Evolutionary conservation across 345 rosid species (phyloP), one percentile per base, ranked within the genome.

Genomic region (Melaleuca quinquenervia): DNA sequence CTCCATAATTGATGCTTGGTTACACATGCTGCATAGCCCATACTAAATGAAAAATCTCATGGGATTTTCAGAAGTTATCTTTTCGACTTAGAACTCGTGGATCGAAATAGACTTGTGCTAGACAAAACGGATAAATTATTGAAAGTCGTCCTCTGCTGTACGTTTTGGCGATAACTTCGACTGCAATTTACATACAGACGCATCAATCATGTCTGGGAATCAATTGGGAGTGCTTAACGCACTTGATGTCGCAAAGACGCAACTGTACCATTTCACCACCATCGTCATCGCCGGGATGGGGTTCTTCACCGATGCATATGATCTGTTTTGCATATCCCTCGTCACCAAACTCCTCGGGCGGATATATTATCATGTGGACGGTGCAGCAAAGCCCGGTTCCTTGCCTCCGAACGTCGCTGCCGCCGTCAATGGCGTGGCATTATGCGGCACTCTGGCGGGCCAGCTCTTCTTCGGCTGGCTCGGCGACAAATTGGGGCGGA

Each of bases 391-490:
- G 29, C 97, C 98, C 12, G 95, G 96, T 4, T 44, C 87, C 7
- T 90, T 96, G 32, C 98, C 98, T 70, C 87, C 91, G 24, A 91
- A 87, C 11, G 93, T 94, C 7, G 12, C 92, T 8, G 88, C 98
- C 10, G 96, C 96, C 14, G 95, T 94, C 50, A 94, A 90, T 70
- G 98, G 98, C 11, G 96, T 96, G 8, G 96, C 98, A 24, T 90
- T 96, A 53, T 92, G 93, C 3, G 98, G 98, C 22, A 93, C 96
- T 85, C 91, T 96, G 5, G 84, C 94, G 0, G 96, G 97, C 48
- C 97, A 95, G 90, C 93, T 95, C 44, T 95, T 94, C 90, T 95
- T 96, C 45, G 96, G 98, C 6, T 94, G 93, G 94, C 94, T 96
- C 1, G 98, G 98, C n/a, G 98, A 96, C 87, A 96, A 92, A 87